Evolutionary conservation across 23 red algal species (phyloP), one percentile per base, ranked within the genome.

Genomic region (Cyanidiococcus yangmingshanensis): DNA sequence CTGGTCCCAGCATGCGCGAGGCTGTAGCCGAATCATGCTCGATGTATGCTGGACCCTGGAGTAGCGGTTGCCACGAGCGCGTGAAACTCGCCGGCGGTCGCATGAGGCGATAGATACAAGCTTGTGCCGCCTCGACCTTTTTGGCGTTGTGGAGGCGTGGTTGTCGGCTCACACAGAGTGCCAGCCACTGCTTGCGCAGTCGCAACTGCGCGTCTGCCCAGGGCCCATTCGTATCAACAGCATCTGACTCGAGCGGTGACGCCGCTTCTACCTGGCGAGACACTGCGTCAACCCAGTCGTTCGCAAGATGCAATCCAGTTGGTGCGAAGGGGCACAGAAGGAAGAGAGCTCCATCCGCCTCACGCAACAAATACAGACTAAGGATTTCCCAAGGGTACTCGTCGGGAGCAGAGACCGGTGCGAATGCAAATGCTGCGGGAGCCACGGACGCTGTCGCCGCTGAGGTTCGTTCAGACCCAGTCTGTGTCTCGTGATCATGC

Each of bases 281-380:
- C 7, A 54, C 45, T 15, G 45, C 45, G 7, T 54, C 45, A 15
- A 54, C 45, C 45, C 45, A 54, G 12, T 15, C 45, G 7, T 7
- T 21, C 12, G 45, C 12, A 7, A 54, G 21, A 21, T 21, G 45
- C 45, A 54, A 21, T 54, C 63, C 63, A 35, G 32, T 35, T 7
- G 63, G 63, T 3, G 63, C 63, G 7, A 71, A 25, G 3, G 63
- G 63, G 32, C 63, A 71, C 12, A 71, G 32, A 25, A 71, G 3
- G 27, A 71, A 71, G 3, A 71, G n/a, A 2, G 63, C 63, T 25
- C 63, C 63, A 71, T 71, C 63, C 3, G 63, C 7, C 21, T 71
- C 63, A 3, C 63, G 63, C 63, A 71, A 71, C 63, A 71, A 71
- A 71, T 71, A 71, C n/a, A 71, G 63, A 12, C 16, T 71, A 29